Evolutionary conservation across 352 stramenopile genomes (phyloP).

Genomic region (Globisporangium radiosum): DNA sequence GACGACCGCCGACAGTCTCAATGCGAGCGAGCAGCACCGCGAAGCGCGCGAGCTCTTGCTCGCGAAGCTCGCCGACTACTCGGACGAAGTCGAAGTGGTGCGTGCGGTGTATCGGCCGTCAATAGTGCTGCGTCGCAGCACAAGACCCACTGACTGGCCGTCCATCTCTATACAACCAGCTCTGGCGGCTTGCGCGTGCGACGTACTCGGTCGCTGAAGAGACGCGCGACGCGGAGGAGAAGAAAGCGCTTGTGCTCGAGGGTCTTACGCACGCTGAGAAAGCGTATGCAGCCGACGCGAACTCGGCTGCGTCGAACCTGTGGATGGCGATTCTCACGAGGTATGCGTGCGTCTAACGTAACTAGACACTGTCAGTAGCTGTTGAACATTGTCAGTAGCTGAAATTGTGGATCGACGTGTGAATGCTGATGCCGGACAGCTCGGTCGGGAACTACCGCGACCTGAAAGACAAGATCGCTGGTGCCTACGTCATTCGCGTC

Average conservation of each 20-base stretch:
- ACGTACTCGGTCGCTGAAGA: conserved; percentile 62
- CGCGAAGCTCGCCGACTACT: conserved; percentile 24
- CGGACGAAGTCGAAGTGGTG: conserved; percentile 46
- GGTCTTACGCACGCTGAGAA: conserved; percentile 43
- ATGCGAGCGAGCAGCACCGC: conserved; percentile 34
- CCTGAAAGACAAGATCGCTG: conserved; percentile 65
- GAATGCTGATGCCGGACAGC: conserved; percentile 10
- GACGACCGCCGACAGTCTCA: conserved; percentile 38
- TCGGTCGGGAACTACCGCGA: conserved; percentile 55
- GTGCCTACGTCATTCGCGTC: conserved; percentile 59
- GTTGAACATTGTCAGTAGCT: no score
- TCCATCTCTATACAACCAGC: conserved; percentile 13
- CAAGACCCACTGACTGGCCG: no score
- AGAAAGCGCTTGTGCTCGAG: conserved; percentile 51
- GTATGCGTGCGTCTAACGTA: conserved; percentile 5
- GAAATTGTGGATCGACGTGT: neutral
- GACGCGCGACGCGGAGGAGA: conserved; percentile 28
- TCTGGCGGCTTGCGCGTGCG: conserved; percentile 55
- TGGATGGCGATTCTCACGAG: conserved; percentile 75
- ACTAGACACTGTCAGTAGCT: no score
- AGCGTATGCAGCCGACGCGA: conserved; percentile 35
- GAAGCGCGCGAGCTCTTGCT: conserved; percentile 39
- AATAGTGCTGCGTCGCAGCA: no score
- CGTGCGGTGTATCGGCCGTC: neutral
- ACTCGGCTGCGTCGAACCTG: conserved; percentile 54